Conservation (phyloP, 495 filamentous ascomycete species). For the Penicillium subrubescens region DNA sequence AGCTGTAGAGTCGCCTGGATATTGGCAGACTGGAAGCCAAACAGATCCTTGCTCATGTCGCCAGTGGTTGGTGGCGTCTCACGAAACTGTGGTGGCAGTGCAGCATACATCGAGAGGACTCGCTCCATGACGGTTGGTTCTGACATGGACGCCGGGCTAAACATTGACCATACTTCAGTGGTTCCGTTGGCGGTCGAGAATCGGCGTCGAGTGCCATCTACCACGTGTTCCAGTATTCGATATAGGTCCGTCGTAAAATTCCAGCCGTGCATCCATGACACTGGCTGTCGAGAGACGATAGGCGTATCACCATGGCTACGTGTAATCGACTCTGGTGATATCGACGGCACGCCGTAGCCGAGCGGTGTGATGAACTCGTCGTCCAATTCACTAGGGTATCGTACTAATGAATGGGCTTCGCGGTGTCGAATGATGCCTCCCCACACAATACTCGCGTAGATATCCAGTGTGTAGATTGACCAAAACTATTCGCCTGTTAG, state of each 20-base stretch:
- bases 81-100: constrained; percentile 43
- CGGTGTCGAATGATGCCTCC: constrained; percentile 46
- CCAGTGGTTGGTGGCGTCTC: constrained; percentile 34
- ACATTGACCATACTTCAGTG: constrained; percentile 32
- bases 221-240: constrained; percentile 49
- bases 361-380: constrained; percentile 40
- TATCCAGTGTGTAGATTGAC: constrained; percentile 56
- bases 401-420: constrained; percentile 45
- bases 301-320: constrained; percentile 12
- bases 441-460: constrained; percentile 53
- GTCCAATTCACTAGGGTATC: constrained; percentile 48
- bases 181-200: constrained; percentile 33
- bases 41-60: constrained; percentile 39
- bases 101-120: constrained; percentile 41
- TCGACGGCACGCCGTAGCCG: constrained; percentile 28
- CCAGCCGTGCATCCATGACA: constrained; percentile 53
- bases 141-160: constrained; percentile 29
- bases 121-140: constrained; percentile 39
- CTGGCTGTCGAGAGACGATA: constrained; percentile 21
- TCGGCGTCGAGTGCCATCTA: constrained; percentile 36
- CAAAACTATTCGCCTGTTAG: constrained; percentile 40
- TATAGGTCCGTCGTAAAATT: constrained; percentile 56
- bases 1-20: constrained; percentile 54
- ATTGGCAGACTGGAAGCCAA: constrained; percentile 56
- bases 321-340: constrained; percentile 16